Base-by-base conservation (phyloP, 108 stramenopile genomes). In the Nitzschia sp. region DNA sequence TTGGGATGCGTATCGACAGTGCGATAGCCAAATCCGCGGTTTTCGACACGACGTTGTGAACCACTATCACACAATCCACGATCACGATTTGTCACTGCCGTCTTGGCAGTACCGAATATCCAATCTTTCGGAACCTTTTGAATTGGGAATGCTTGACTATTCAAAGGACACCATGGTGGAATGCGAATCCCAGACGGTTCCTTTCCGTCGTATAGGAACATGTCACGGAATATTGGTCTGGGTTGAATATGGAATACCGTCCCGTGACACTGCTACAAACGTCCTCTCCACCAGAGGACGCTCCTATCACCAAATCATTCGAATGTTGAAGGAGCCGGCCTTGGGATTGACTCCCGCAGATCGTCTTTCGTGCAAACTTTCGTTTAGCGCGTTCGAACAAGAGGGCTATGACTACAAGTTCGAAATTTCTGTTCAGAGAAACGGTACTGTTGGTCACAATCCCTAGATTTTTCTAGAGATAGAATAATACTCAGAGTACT, bases 31-130 rank as follows among this genome's bases (percentile, higher is more conserved):
- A 2, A 46, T 94, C 32, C 48, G 70, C 54, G 93, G 89, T 23
- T 83, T 90, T 56, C 36, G 63, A 18, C 93, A 94, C 78, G 42
- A 45, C 1, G 21, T 69, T 29, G 75, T 92, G 0, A 88, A 85
- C 35, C 49, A 74, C 17, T 74, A 78, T 66, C 86, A 76, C 0
- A 62, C 67, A 3, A 83, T 75, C 59, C 61, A 77, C 48, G 51
- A 71, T 0, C 73, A 86, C 53, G 80, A 85, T 26, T 42, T 85
- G n/a, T 79, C 75, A 0, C 49, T 91, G 2, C 83, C 81, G 1
- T n/a, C 87, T 38, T 90, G 79, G 77, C 81, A 94, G 68, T 94
- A 91, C 58, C 59, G 73, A 9, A 82, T 83, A 56, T 69, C 57
- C 45, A 34, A 30, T 34, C 57, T 92, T 9, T 75, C 88, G 9